Conservation (phyloP, 169 alveolate species). For the Cryptosporidium tyzzeri region DNA sequence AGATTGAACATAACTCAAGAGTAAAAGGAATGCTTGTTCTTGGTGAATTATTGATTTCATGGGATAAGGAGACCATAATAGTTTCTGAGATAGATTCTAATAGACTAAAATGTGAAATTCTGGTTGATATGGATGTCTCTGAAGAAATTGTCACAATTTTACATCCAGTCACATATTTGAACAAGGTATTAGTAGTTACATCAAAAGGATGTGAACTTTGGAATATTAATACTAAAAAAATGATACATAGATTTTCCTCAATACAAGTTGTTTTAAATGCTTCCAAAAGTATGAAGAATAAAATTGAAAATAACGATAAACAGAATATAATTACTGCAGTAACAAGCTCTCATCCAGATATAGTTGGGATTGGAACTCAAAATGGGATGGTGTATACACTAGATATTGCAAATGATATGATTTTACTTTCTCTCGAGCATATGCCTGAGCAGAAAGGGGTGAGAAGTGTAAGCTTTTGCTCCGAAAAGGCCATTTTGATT, state of each 20-base stretch:
- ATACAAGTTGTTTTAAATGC: not conserved
- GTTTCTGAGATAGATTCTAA: constrained; percentile 9
- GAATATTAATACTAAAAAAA: constrained; percentile 58
- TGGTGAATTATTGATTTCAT: constrained; percentile 46
- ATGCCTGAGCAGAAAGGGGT: constrained; percentile 58
- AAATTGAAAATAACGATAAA: not conserved
- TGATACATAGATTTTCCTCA: constrained; percentile 61
- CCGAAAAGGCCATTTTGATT: constrained; percentile 40
- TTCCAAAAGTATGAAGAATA: not conserved
- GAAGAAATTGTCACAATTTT: constrained; percentile 45
- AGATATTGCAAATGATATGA: constrained; percentile 54
- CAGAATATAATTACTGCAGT: constrained; percentile 5
- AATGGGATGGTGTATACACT: constrained; percentile 44
- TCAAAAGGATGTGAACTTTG: constrained; percentile 70
- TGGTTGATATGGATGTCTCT: constrained; percentile 13
- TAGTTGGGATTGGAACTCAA: constrained; percentile 54
- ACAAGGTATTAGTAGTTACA: constrained; percentile 58
- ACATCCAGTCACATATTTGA: constrained; percentile 70
- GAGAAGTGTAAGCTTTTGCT: constrained; percentile 47
- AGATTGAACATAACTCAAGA: constrained; percentile 23
- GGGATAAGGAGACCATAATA: constrained; percentile 34
- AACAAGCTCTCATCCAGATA: constrained; percentile 45
- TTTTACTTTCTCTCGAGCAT: constrained; percentile 49
- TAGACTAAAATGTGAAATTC: not conserved
- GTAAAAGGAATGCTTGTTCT: constrained; percentile 53